Base-by-base conservation (phyloP, 352 stramenopile species). In the Pythium phragmiticola region DNA sequence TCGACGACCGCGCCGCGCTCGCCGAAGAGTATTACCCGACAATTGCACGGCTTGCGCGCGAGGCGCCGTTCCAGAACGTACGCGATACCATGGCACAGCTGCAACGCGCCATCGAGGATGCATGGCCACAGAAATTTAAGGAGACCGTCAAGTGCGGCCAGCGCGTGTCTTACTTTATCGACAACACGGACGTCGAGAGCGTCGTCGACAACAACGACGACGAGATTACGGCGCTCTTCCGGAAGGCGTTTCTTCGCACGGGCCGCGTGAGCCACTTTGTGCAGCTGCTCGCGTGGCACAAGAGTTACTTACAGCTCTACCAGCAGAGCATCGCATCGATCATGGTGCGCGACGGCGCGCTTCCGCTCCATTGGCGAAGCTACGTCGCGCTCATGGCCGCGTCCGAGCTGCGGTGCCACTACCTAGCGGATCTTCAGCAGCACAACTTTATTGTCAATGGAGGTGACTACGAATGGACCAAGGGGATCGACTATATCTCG, bases 311-410 rank as follows among this genome's bases (percentile, higher is more conserved):
- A 46, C 61, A 70, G 66, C 73, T 94, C 7, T 90, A 89, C 50
- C 76, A 92, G 48, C 69, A 74, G 46, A 82, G 72, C 52, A 61
- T 92, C 17, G 70, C 74, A 19, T 78, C 80, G 30, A 87, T 89
- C 36, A 95, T 94, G 87, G 67, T 73, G 51, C 74, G 76, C 28
- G 84, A 95, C 65, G 87, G 87, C 13, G 80, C 83, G 21, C 52
- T 95, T 34, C 87, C 87, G 30, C 71, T 93, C 8, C 78, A 78
- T 26, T 95, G 87, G 87, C 74, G 87, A 16, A 90, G 72, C 60
- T 95, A 94, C 68, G 90, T 95, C 57, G 84, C 80, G 9, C 73
- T 92, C n/a, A 94, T 95, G 84, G 87, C 85, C 14, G 69, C 82
- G 19, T 80, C 84, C 7, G 84, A 93, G 60, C 69, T 92, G 50